Conservation (phyloP, 306 rosid species). For the Begonia loranthoides region DNA sequence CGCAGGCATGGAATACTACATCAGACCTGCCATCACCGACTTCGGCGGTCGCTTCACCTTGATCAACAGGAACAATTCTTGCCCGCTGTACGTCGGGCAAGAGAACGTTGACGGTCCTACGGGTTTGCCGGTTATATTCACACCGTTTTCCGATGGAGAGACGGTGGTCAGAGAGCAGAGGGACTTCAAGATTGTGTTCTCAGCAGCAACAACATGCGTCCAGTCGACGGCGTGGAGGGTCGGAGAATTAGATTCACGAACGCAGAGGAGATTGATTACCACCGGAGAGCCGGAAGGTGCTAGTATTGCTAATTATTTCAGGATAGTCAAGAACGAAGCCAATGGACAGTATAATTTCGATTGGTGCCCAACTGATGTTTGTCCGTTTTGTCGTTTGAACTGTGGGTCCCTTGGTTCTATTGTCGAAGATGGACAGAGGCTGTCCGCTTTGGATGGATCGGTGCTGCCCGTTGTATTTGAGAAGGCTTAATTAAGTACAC, state of each 20-base stretch:
- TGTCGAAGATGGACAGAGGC: conserved; percentile 30
- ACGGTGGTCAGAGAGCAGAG: no score
- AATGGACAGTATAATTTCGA: conserved; percentile 1
- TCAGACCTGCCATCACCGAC: no score
- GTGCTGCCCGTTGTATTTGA: conserved; percentile 22
- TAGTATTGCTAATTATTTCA: no score
- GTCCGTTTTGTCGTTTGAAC: conserved; percentile 22
- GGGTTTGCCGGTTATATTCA: no score
- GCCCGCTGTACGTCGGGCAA: no score
- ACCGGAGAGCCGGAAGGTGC: no score
- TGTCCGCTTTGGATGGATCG: conserved; percentile 39
- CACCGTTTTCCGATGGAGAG: no score
- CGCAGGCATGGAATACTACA: conserved; percentile 33
- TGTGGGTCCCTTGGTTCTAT: conserved; percentile 29
- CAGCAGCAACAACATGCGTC: conserved; percentile 10
- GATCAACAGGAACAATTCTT: no score
- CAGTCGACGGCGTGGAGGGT: conserved; percentile 27
- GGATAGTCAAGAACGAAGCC: neutral
- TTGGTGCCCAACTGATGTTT: conserved; percentile 47
- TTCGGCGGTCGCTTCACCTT: no score
- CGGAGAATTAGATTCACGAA: conserved; percentile 3
- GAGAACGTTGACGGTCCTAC: no score
- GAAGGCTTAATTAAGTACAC: conserved; percentile 3
- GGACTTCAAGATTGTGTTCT: no score
- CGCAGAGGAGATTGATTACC: conserved; percentile 28